Percentiles rank a stretch among this genome's conserved stretches.
These are phyloP conservation scores for Trichomonas gallinae DNA, from an alignment of 208 protist species.

Conservation along the genomic window DNA sequence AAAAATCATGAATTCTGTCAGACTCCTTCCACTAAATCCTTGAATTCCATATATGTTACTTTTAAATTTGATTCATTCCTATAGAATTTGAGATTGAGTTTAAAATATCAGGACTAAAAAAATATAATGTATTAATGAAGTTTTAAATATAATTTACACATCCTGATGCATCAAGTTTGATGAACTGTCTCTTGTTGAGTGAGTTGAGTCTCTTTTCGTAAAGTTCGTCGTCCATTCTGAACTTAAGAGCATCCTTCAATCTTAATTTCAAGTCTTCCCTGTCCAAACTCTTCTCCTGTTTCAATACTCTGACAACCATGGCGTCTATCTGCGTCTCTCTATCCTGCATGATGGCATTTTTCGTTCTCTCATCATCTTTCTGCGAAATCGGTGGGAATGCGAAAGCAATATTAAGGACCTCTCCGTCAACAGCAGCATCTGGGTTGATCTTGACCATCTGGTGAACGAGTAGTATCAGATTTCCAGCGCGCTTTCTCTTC, in stretches of 20 bases:
- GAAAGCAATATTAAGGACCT: background rate
- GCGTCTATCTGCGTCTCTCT: background rate
- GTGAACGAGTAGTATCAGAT: background rate
- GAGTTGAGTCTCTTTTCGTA: background rate
- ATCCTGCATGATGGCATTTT: background rate
- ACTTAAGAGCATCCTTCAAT: background rate
- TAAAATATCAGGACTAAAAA: too few species aligned
- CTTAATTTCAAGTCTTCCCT: background rate
- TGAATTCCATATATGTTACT: too few species aligned
- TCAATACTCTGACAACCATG: background rate
- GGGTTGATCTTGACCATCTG: background rate
- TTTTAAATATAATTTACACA: background rate
- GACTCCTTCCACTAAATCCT: too few species aligned
- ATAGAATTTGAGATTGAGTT: too few species aligned
- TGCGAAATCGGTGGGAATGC: background rate
- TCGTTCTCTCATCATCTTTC: background rate
- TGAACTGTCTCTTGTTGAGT: background rate
- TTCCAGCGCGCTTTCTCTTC: background rate
- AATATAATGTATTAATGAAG: too few species aligned
- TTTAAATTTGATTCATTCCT: too few species aligned
- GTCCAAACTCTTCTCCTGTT: background rate
- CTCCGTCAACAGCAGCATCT: background rate
- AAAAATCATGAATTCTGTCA: too few species aligned
- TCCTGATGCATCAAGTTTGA: slow-evolving; percentile 6
- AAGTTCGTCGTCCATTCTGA: slow-evolving; percentile 5